phyloP scores from a whole-genome alignment of 2,329 filamentous ascomycete species.

The Scolecobasidium constrictum region DNA sequence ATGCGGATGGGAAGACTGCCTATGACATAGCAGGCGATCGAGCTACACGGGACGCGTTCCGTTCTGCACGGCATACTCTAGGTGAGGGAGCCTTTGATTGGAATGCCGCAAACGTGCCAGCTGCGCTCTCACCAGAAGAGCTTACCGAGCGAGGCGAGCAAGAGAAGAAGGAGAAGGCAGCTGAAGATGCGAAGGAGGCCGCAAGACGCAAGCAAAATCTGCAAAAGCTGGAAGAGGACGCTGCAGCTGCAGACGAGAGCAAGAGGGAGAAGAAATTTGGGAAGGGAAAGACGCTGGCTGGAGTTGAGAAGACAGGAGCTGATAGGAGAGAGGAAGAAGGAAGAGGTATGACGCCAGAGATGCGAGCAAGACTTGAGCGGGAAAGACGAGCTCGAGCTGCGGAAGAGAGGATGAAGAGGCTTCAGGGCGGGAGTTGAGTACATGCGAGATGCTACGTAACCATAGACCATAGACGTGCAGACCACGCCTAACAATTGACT shows the following conservation, averaged over 20 bases:
- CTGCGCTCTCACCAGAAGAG: conserved; percentile 58
- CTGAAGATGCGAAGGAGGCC: conserved; percentile 47
- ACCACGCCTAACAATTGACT: too few species aligned
- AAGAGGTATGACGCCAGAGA: conserved; percentile 77
- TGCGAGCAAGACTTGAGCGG: conserved; percentile 71
- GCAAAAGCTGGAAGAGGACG: conserved; percentile 53
- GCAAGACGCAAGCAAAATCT: conserved; percentile 64
- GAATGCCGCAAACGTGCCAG: conserved; percentile 63
- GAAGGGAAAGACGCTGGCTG: conserved; percentile 42
- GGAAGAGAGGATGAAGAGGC: conserved; percentile 67
- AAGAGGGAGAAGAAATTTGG: conserved; percentile 39
- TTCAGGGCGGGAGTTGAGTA: neutral
- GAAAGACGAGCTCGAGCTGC: conserved; percentile 85
- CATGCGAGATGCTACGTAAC: too few species aligned
- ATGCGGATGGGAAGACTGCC: conserved; percentile 67
- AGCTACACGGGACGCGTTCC: conserved; percentile 79
- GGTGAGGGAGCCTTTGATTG: conserved; percentile 71
- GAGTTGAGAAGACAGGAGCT: conserved; percentile 58
- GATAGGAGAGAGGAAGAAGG: conserved; percentile 76
- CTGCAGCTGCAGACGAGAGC: conserved; percentile 36
- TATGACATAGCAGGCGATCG: conserved; percentile 85
- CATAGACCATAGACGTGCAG: too few species aligned
- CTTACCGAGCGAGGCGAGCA: conserved; percentile 57
- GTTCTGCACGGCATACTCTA: conserved; percentile 71
- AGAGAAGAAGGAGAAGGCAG: conserved; percentile 59